phyloP scores from a whole-genome alignment of 345 rosid genomes.

The Kernera saxatilis region DNA sequence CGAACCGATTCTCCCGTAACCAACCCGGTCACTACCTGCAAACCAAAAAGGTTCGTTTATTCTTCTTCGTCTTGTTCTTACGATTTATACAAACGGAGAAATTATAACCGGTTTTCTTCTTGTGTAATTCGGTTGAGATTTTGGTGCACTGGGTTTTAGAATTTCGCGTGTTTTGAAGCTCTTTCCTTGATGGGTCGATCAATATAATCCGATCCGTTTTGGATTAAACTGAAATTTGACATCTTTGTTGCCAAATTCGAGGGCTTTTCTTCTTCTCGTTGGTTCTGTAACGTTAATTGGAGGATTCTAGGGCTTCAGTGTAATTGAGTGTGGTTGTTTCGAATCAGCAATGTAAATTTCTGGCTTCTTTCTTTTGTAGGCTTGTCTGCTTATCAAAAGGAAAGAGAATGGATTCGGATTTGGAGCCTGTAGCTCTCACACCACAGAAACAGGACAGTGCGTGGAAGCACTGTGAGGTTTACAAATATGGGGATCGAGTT shows the following conservation, averaged over 20 bases:
- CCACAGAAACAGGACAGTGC: slow-evolving; percentile 91
- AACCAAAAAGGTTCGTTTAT: slow-evolving; percentile 26
- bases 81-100: not conserved
- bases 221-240: not conserved
- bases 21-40: slow-evolving; percentile 32
- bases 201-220: not conserved
- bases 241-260: not conserved
- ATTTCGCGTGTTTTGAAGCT: not conserved
- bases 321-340: not conserved
- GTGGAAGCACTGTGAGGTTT: slow-evolving; percentile 87
- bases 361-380: slow-evolving; percentile 3
- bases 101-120: slow-evolving; percentile 9
- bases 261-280: not conserved
- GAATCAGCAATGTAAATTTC: not conserved
- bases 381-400: not conserved
- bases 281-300: not conserved
- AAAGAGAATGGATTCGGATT: slow-evolving; percentile 28
- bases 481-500: slow-evolving; percentile 61
- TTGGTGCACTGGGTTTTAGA: slow-evolving; percentile 1
- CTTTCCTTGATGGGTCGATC: not conserved
- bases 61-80: not conserved
- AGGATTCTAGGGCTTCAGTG: slow-evolving; percentile 13
- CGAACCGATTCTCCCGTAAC: slow-evolving; percentile 31
- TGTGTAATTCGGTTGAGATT: not conserved
- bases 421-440: slow-evolving; percentile 59